Base-by-base conservation (phyloP, 352 stramenopile species). In the Peronospora farinosa region DNA sequence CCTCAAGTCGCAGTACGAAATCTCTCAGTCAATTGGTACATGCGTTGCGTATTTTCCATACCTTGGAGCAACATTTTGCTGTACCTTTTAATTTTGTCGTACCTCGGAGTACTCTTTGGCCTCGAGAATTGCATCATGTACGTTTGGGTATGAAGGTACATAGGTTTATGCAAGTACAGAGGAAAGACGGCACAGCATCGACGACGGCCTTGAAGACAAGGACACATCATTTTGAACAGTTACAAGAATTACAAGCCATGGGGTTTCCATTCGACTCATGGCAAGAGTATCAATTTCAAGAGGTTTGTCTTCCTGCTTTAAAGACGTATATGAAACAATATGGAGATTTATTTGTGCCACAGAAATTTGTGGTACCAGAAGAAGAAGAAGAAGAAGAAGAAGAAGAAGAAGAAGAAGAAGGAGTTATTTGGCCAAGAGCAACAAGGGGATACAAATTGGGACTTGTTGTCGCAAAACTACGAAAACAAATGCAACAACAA, bases 331-430 rank as follows among this genome's bases (percentile, higher is more conserved):
- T 84, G 11, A 36, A 74, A 32, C 55, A 84, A 0, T 76, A 96
- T 42, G 87, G 86, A 15, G 72, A 96, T 55, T 60, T 97, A 17
- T 84, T 95, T 47, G 87, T 98, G n/a, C 90, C 89, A 31, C 86
- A 96, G 60, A 88, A 91, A 46, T 97, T 96, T 57, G 74, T 90
- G 11, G 82, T 97, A 1, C 88, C 88, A 2, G 47, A 35, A 17
- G 28, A 72, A 6, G 74, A 78, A 15, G 19, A 57, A 0, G 52
- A 64, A 6, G 48, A 40, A 1, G n/a, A n/a, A n/a, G n/a, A n/a
- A 2, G 47, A 35, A 17, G 28, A 72, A 6, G 74, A 78, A 15
- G 19, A 57, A 0, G 52, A 64, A 6, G 48, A 40, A 1, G n/a
- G n/a, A n/a, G n/a, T n/a, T n/a, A n/a, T n/a, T 8, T 97, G 88